Evolutionary conservation across 2,329 filamentous ascomycete genomes (phyloP), one percentile per base, ranked within the genome.

Genomic region (Bipolaris oryzae): DNA sequence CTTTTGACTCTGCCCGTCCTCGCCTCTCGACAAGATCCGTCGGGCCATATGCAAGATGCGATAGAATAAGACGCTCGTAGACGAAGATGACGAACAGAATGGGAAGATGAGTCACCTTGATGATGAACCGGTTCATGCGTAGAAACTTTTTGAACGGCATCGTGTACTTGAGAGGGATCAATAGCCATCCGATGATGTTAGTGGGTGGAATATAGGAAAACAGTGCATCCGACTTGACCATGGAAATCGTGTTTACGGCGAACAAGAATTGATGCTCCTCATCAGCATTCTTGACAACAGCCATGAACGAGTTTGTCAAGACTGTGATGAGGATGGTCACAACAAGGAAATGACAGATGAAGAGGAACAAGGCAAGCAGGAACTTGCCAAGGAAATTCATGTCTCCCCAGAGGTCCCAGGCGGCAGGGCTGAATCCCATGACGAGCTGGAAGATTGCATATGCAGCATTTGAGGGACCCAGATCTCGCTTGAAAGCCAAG

Each of bases 191-290:
- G 61, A 97, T 84, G 28, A 97, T 89, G 72, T 98, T 98, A 13
- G 90, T 89, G 0, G 94, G 94, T 1, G 94, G 90, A 58, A 97
- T 86, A 73, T 97, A 97, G 3, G 92, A 96, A 80, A 98, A 98
- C 0, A 97, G 81, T 0, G 92, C 90, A 74, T 98, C 94, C n/a
- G 95, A 96, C 76, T 97, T 98, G 63, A 97, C 94, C 91, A 96
- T 96, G 4, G 92, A 96, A 47, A 97, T 96, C 4, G 94, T 96
- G 72, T 97, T 98, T 74, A 98, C 92, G 0, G 94, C 94, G 71
- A 98, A 97, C 2, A 97, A 78, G 72, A 96, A 97, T 63, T 88
- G 86, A 67, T 97, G 93, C 76, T 97, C 94, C 74, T 97, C 90
- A 52, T 92, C 91, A 7, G 93, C 92, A 71, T 97, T 97, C 49